These are phyloP conservation scores for Aegilops longissima DNA, from an alignment of 176 grass and related monocot species.

Conservation along the genomic window DNA sequence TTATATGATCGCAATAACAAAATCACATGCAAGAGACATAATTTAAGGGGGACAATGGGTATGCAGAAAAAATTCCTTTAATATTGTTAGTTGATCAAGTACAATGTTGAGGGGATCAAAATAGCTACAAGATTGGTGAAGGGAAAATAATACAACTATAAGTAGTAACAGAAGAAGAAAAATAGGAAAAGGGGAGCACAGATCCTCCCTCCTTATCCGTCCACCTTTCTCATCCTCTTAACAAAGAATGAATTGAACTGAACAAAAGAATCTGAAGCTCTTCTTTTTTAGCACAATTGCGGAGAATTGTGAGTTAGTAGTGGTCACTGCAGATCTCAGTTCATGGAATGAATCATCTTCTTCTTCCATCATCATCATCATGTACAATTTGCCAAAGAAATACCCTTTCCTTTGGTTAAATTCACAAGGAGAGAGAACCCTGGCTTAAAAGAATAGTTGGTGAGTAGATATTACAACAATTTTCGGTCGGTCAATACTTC, in stretches of 20 bases:
- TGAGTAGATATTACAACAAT: slow-evolving; percentile 91
- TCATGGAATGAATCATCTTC: slow-evolving; percentile 51
- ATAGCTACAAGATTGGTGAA: slow-evolving; percentile 57
- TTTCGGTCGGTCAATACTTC: slow-evolving; percentile 65
- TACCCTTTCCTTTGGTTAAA: slow-evolving; percentile 75
- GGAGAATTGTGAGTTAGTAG: slow-evolving; percentile 51
- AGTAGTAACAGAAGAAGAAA: not conserved
- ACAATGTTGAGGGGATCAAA: slow-evolving; percentile 37
- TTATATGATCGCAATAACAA: not conserved
- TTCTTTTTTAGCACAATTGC: slow-evolving; percentile 46
- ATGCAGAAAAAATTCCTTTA: slow-evolving; percentile 13
- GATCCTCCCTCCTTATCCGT: slow-evolving; percentile 48
- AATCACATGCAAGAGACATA: slow-evolving; percentile 24
- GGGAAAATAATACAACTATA: slow-evolving; percentile 49
- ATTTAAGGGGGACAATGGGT: not conserved
- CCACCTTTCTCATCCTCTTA: slow-evolving; percentile 41
- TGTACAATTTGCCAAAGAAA: slow-evolving; percentile 71
- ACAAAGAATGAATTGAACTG: slow-evolving; percentile 67
- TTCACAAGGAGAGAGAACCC: slow-evolving; percentile 76
- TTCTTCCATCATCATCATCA: slow-evolving; percentile 50
- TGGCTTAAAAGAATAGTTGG: slow-evolving; percentile 79
- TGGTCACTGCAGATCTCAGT: slow-evolving; percentile 64
- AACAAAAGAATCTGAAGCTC: slow-evolving; percentile 61
- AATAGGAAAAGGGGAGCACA: slow-evolving; percentile 27
- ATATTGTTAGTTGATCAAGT: slow-evolving; percentile 51